Evolutionary conservation across 306 rosid genomes (phyloP).

Genomic region (Ceratonia siliqua): DNA sequence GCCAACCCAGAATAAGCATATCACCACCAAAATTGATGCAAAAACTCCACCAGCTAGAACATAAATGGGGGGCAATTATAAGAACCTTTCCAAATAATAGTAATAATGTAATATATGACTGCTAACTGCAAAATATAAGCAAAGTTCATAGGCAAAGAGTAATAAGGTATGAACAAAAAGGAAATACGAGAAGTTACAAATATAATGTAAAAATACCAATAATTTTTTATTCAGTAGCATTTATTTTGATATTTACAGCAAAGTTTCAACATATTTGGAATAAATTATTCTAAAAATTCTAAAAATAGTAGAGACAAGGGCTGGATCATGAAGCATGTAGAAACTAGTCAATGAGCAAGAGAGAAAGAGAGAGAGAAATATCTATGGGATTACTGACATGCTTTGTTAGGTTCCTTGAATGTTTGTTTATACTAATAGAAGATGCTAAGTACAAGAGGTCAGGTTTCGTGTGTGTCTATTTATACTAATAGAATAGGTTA

Average conservation of each 20-base stretch:
- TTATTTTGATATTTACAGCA: not conserved
- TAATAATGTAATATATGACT: not conserved
- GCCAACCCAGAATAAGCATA: slow-evolving; percentile 84
- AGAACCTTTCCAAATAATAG: not conserved
- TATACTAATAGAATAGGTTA: no score
- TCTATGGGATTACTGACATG: no score
- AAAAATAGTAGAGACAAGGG: not conserved
- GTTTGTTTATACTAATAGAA: no score
- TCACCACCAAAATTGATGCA: slow-evolving; percentile 74
- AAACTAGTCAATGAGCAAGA: no score
- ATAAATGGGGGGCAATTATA: slow-evolving; percentile 15
- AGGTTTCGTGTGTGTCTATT: no score
- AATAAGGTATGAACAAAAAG: not conserved
- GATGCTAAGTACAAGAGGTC: no score
- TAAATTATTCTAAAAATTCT: not conserved
- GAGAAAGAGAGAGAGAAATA: no score
- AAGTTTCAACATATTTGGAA: slow-evolving; percentile 3
- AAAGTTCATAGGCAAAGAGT: not conserved
- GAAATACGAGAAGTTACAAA: not conserved
- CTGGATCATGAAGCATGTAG: not conserved
- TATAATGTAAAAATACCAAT: not conserved
- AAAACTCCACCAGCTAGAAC: slow-evolving; percentile 86
- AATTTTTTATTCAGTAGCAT: not conserved
- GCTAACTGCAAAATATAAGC: not conserved
- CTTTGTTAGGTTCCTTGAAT: no score